Percentiles rank a stretch among this genome's conserved stretches.
Evolutionary conservation across 768 basidiomycete genomes (phyloP).

Genomic region (Boletales sp.): DNA sequence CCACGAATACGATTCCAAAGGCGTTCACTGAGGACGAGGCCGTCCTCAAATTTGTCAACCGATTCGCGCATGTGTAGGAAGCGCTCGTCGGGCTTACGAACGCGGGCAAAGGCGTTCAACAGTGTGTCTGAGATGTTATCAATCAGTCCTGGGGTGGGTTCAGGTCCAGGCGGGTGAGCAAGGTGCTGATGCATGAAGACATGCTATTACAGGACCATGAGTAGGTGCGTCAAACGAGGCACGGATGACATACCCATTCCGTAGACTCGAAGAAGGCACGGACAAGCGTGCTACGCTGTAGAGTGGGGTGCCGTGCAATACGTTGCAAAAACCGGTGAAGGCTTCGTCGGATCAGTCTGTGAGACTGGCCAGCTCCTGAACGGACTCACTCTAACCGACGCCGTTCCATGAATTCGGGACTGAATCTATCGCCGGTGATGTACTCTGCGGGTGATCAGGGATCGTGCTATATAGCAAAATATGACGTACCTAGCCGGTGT

Average conservation of each 20-base stretch:
- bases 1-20: constrained; percentile 74
- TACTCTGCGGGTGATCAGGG: constrained; percentile 61
- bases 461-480: constrained; percentile 24
- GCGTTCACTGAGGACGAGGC: constrained; percentile 76
- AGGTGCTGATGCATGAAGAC: constrained; percentile 97
- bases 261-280: constrained; percentile 94
- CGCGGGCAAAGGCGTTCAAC: constrained; percentile 91
- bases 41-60: constrained; percentile 96
- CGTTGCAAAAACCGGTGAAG: constrained; percentile 91
- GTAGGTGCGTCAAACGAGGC: constrained; percentile 1
- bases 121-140: constrained; percentile 96
- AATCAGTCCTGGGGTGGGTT: constrained; percentile 74
- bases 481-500: constrained; percentile 75
- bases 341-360: constrained; percentile 38
- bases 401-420: constrained; percentile 94
- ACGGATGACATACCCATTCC: constrained; percentile 79
- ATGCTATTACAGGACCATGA: constrained; percentile 48
- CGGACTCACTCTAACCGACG: constrained; percentile 75
- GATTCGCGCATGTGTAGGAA: constrained; percentile 89
- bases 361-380: not conserved
- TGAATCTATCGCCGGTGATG: constrained; percentile 95
- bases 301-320: constrained; percentile 87
- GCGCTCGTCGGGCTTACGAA: constrained; percentile 95
- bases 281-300: constrained; percentile 88
- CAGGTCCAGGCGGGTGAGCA: constrained; percentile 87